phyloP scores from a whole-genome alignment of 2,329 filamentous ascomycete genomes.

The Xylariaceae sp. region DNA sequence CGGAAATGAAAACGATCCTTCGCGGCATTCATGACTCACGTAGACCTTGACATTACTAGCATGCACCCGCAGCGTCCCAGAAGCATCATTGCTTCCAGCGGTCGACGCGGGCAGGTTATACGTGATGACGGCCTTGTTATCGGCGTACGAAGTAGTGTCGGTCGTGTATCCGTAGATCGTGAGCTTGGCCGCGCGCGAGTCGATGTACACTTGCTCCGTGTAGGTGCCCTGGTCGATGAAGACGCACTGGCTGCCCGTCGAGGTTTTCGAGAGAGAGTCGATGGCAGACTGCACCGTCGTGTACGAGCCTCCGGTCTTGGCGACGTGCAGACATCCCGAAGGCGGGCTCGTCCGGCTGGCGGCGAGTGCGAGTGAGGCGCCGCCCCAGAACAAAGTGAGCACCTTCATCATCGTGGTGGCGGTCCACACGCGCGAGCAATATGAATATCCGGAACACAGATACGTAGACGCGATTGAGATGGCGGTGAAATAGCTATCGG shows the following conservation, averaged over 20 bases:
- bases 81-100: slow-evolving; percentile 50
- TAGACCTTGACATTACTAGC: slow-evolving; percentile 55
- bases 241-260: slow-evolving; percentile 49
- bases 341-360: slow-evolving; percentile 39
- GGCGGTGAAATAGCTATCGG: neutral
- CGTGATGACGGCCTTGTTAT: slow-evolving; percentile 55
- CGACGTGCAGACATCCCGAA: slow-evolving; percentile 48
- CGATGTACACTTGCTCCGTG: slow-evolving; percentile 55
- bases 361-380: slow-evolving; percentile 24
- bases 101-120: slow-evolving; percentile 44
- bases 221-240: slow-evolving; percentile 61
- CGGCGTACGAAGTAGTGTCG: slow-evolving; percentile 47
- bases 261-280: slow-evolving; percentile 50
- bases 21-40: slow-evolving; percentile 17
- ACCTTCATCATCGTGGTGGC: slow-evolving; percentile 8
- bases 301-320: slow-evolving; percentile 37
- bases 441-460: neutral
- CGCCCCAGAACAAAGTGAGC: slow-evolving; percentile 5
- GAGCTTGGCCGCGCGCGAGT: slow-evolving; percentile 43
- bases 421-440: neutral
- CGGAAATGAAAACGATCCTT: neutral
- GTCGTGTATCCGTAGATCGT: slow-evolving; percentile 57
- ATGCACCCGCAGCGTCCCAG: slow-evolving; percentile 42
- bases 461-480: neutral
- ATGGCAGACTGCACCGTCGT: slow-evolving; percentile 52